Evolutionary conservation across 495 filamentous ascomycete species (phyloP), one percentile per base, ranked within the genome.

Genomic region (Rhypophila decipiens): DNA sequence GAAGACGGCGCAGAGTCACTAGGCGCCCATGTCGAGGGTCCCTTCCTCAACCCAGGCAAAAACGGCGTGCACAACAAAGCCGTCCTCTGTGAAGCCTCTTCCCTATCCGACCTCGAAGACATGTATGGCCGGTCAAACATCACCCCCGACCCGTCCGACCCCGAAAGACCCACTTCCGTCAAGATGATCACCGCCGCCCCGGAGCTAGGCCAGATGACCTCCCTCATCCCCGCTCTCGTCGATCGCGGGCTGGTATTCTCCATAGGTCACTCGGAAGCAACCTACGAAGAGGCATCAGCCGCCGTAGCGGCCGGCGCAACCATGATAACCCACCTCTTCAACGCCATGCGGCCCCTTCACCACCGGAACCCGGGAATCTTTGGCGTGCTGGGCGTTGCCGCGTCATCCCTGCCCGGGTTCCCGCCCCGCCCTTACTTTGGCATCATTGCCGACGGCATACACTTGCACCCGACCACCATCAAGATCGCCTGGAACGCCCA

Each of bases 311-410:
- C 76, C 18, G 88, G 88, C 36, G 86, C 85, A 2, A 87, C 73
- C 23, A 90, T 88, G 86, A 79, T 94, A 27, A 95, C 88, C 1
- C 88, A 95, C 57, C 73, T 94, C 2, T 95, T 93, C 74, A 94
- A 95, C 58, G 88, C 87, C 13, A 94, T 94, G 87, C 76, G 80
- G 4, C 86, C 85, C 13, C 79, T 91, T 7, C 85, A 88, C 60
- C 87, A 91, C 70, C 83, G 88, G 31, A 85, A 90, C 61, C 87
- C 88, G 0, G 87, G 88, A 35, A 77, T 91, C 53, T 90, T 91
- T 58, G 88, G 88, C 18, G 72, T 90, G 0, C 66, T 95, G 0
- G 80, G 79, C 15, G 51, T 55, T 5, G 63, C 73, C 7, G 70
- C 73, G 29, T 62, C 59, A 29, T n/a, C n/a, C n/a, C n/a, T n/a